A percentile compares a stretch with the other conserved stretches of the same genome.
Evolutionary conservation across 2,329 filamentous ascomycete species (phyloP).

Genomic region (Colletotrichum gigasporum): DNA sequence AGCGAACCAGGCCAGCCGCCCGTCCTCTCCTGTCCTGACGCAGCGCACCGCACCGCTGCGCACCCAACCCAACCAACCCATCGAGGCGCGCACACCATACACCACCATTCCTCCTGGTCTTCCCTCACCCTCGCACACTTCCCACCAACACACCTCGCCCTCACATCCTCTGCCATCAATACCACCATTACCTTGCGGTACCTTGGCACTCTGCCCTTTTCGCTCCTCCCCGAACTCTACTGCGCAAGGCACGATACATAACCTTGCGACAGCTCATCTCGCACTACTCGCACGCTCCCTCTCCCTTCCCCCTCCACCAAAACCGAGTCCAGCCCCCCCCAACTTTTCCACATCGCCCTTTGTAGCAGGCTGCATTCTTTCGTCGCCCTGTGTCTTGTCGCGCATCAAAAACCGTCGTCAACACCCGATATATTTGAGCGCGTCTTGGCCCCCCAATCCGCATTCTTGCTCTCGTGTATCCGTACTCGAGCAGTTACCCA

Average conservation of each 20-base stretch:
- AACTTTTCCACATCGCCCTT: slow-evolving; percentile 18
- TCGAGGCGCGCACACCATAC: slow-evolving; percentile 25
- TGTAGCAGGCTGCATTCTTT: slow-evolving; percentile 28
- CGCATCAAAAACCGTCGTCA: slow-evolving; percentile 10
- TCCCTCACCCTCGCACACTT: slow-evolving; percentile 27
- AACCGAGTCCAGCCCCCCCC: slow-evolving; percentile 11
- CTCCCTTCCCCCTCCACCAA: slow-evolving; percentile 5
- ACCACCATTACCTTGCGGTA: slow-evolving; percentile 23
- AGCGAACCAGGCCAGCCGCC: slow-evolving; percentile 16
- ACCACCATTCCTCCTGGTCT: slow-evolving; percentile 26
- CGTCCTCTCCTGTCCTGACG: slow-evolving; percentile 27
- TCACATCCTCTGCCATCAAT: slow-evolving; percentile 13
- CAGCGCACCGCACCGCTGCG: slow-evolving; percentile 26
- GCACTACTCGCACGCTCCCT: slow-evolving; percentile 12
- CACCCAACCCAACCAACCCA: slow-evolving; percentile 28
- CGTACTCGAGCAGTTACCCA: neutral
- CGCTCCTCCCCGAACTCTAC: slow-evolving; percentile 24
- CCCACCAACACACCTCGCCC: slow-evolving; percentile 31
- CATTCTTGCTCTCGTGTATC: neutral
- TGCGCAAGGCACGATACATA: slow-evolving; percentile 33
- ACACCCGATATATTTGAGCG: slow-evolving; percentile 13
- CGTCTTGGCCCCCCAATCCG: slow-evolving; percentile 6
- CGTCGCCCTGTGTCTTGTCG: slow-evolving; percentile 11
- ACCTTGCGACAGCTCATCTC: slow-evolving; percentile 33
- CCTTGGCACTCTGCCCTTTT: slow-evolving; percentile 8